These are phyloP conservation scores for Diaporthe sp. DNA, from an alignment of 2,329 filamentous ascomycete species.

Conservation along the genomic window DNA sequence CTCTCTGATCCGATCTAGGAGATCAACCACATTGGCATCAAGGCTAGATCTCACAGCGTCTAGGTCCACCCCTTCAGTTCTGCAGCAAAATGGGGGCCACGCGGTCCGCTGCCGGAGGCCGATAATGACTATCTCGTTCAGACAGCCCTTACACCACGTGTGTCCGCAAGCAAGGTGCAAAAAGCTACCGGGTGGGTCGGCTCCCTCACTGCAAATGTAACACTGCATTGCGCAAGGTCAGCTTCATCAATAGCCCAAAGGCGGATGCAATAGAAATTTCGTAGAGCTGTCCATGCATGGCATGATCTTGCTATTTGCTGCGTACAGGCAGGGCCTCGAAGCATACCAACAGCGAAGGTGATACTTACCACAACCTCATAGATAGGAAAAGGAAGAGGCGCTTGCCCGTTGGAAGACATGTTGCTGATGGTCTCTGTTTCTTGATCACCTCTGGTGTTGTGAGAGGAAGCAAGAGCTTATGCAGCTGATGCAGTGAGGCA, in stretches of 20 bases:
- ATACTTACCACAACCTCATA: too few relatives aligned
- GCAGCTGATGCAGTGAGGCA: not conserved
- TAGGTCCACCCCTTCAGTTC: not conserved
- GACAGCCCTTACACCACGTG: not conserved
- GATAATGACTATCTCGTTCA: not conserved
- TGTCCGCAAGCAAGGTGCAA: not conserved
- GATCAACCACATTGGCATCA: not conserved
- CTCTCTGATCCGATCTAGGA: not conserved
- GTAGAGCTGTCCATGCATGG: not conserved
- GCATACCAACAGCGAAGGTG: not conserved
- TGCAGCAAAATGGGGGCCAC: not conserved
- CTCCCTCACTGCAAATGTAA: not conserved
- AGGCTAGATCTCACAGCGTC: not conserved
- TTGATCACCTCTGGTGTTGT: not conserved
- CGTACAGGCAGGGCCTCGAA: not conserved
- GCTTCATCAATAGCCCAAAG: not conserved
- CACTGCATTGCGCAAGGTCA: not conserved
- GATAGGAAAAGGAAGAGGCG: not conserved
- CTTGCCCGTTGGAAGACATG: not conserved
- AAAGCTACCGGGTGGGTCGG: not conserved
- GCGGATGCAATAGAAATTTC: not conserved
- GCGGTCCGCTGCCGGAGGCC: rapidly evolving
- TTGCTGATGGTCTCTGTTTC: not conserved
- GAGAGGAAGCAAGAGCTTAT: not conserved
- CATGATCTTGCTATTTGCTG: not conserved